Evolutionary conservation across 2,329 filamentous ascomycete species (phyloP), one percentile per base, ranked within the genome.

Genomic region (Malbranchea cinnamomea): DNA sequence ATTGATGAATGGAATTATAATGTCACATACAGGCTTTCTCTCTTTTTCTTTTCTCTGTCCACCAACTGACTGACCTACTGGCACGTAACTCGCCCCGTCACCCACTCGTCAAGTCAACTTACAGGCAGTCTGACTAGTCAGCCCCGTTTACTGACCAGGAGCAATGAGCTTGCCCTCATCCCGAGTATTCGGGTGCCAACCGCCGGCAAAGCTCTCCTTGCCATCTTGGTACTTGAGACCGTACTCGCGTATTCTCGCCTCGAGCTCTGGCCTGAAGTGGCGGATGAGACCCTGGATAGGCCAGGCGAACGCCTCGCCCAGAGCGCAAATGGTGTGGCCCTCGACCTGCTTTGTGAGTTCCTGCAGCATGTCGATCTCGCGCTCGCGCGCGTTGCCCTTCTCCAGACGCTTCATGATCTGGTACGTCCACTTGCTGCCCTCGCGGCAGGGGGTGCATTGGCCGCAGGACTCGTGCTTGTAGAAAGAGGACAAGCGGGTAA

Each of bases 321-420:
- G 66, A 59, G 87, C 89, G 60, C 89, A 98, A 50, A 98, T 98
- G 27, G 89, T 95, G 67, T 98, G 89, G 7, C 89, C 89, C 65
- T 98, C 89, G 38, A 98, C 89, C 63, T 98, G 89, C 71, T 98
- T 98, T 40, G 89, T 98, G 45, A 98, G 65, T 67, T 98, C 89
- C 65, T 94, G 89, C 43, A 98, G 71, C 89, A 98, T 98, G 57
- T 98, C 89, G 54, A 98, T 98, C 63, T 98, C 89, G 37, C 89
- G 71, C 57, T 78, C 74, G 39, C 81, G 75, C 37, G 81, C 89
- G 58, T 82, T 74, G 36, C 89, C 89, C 57, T 80, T 79, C 67
- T 92, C 84, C 47, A 98, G 92, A 34, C 89, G 78, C 59, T 79
- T 67, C 89, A 98, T 95, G 59, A 98, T 95, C 67, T 98, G 85